A percentile compares a stretch with the other conserved stretches of the same genome.
phyloP scores from a whole-genome alignment of 164 flowering plant genomes.

The Berberis vulgaris region DNA sequence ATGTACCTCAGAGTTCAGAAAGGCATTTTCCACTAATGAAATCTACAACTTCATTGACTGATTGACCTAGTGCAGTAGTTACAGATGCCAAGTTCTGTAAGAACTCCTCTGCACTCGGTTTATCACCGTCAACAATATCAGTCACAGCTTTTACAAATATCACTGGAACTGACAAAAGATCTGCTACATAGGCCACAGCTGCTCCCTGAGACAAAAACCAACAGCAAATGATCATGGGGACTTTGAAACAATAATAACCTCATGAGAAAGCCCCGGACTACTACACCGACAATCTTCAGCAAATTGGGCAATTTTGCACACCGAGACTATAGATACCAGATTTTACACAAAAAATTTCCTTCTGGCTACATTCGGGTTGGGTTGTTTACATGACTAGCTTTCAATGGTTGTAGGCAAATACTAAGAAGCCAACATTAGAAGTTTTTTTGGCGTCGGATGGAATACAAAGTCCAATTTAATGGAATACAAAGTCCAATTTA shows the following conservation, averaged over 20 bases:
- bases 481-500: too few relatives aligned
- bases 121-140: constrained; percentile 85
- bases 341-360: too few relatives aligned
- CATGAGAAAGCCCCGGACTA: not conserved
- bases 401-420: too few relatives aligned
- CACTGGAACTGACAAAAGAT: constrained; percentile 73
- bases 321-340: not conserved
- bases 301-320: not conserved
- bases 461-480: too few relatives aligned
- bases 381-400: too few relatives aligned
- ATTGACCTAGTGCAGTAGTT: constrained; percentile 62
- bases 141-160: constrained; percentile 89
- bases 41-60: constrained; percentile 53
- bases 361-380: too few relatives aligned
- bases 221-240: not conserved
- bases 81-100: constrained; percentile 72
- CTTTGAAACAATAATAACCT: not conserved
- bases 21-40: constrained; percentile 71
- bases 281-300: not conserved
- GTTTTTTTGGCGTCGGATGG: too few relatives aligned
- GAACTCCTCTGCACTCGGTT: constrained; percentile 89
- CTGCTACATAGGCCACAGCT: constrained; percentile 84
- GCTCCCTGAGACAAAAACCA: constrained; percentile 65
- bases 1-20: constrained; percentile 45
- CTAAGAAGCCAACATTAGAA: too few relatives aligned